These are phyloP conservation scores for Mycena vitilis DNA, from an alignment of 768 basidiomycete species.

Conservation along the genomic window DNA sequence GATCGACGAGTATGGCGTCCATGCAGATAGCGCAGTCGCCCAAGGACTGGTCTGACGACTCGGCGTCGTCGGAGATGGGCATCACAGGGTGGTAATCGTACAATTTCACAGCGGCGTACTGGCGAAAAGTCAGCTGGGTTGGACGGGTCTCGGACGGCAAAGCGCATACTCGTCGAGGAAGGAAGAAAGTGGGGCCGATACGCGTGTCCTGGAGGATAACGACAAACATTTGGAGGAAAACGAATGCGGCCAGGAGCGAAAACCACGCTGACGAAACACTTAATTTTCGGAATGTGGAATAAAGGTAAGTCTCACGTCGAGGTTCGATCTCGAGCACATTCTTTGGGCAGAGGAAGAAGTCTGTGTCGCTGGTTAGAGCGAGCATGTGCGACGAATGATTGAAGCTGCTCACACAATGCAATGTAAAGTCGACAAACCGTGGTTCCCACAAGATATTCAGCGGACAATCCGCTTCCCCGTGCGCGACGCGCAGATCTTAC, in stretches of 20 bases:
- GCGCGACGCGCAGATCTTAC: constrained; percentile 78
- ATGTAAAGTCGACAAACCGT: constrained; percentile 77
- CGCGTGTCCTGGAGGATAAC: constrained; percentile 75
- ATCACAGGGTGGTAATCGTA: constrained; percentile 91
- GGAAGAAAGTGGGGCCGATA: constrained; percentile 87
- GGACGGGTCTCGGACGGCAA: not conserved
- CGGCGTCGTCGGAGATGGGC: constrained; percentile 71
- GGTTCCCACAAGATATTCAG: constrained; percentile 82
- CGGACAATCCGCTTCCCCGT: constrained; percentile 73
- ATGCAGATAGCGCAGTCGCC: constrained; percentile 96
- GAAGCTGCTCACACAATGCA: constrained; percentile 72
- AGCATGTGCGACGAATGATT: not conserved
- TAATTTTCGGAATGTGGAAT: constrained; percentile 3
- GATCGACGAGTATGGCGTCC: constrained; percentile 79
- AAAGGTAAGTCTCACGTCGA: constrained; percentile 60
- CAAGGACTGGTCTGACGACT: constrained; percentile 79
- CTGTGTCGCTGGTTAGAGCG: constrained; percentile 52
- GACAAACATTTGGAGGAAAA: constrained; percentile 70
- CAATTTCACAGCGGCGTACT: constrained; percentile 70
- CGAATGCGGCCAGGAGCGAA: constrained; percentile 67
- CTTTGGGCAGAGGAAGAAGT: constrained; percentile 84
- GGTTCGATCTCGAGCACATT: constrained; percentile 89
- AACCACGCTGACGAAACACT: constrained; percentile 66
- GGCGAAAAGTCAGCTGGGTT: constrained; percentile 13
- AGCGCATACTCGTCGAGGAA: constrained; percentile 70